phyloP scores from a whole-genome alignment of 148 eudicot species.

The Camellia sinensis region DNA sequence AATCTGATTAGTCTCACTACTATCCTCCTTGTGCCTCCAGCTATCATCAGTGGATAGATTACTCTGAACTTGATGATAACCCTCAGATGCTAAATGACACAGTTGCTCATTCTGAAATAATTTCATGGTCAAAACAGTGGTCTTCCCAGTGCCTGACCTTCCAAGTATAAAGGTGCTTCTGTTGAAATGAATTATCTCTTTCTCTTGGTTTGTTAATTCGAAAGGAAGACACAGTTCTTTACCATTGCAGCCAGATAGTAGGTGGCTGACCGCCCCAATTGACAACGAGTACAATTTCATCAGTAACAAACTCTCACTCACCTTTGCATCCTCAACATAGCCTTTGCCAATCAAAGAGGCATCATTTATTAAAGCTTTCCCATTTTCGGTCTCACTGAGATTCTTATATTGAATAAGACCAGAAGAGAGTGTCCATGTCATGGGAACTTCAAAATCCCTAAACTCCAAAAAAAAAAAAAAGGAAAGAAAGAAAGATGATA shows the following conservation, averaged over 20 bases:
- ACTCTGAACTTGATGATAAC: conserved; percentile 15
- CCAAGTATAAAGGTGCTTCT: conserved; percentile 49
- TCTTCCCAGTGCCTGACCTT: conserved; percentile 60
- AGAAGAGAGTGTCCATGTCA: conserved; percentile 30
- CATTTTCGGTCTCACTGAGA: neutral
- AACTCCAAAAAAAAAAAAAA: too few relatives aligned
- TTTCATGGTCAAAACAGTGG: conserved; percentile 48
- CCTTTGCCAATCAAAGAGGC: neutral
- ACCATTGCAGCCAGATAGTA: conserved; percentile 23
- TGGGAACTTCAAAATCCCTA: conserved; percentile 48
- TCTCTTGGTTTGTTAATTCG: conserved; percentile 36
- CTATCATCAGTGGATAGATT: neutral
- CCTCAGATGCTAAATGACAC: conserved; percentile 36
- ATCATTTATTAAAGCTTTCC: neutral
- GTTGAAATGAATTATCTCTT: conserved; percentile 24
- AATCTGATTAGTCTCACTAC: neutral
- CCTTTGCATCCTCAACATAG: conserved; percentile 25
- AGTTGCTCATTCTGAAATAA: conserved; percentile 43
- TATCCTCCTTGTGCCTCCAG: neutral
- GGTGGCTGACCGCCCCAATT: conserved; percentile 20
- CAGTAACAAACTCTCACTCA: conserved; percentile 34
- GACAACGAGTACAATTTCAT: conserved; percentile 47
- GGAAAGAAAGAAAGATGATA: too few relatives aligned
- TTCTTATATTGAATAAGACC: conserved; percentile 26
- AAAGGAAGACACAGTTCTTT: conserved; percentile 17